Base-by-base conservation (phyloP, 2,329 filamentous ascomycete genomes). In the Endothia cerciana region DNA sequence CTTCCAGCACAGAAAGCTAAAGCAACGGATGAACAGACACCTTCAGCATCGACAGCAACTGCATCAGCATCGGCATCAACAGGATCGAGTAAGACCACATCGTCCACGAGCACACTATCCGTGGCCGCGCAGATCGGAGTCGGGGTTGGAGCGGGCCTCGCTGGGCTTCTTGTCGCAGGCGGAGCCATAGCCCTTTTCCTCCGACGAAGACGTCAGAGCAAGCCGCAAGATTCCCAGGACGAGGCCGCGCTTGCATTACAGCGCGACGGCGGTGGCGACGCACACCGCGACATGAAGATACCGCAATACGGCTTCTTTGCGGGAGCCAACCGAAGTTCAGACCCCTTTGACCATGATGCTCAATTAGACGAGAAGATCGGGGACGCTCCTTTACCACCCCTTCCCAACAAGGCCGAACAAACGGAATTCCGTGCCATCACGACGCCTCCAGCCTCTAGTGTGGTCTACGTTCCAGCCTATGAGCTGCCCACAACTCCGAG, bases 391-490 rank as follows among this genome's bases (percentile, higher is more conserved):
- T 28, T 51, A 25, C 25, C 47, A 13, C 22, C 22, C 28, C 47
- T 51, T 51, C 25, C 45, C 10, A 22, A 49, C 22, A 49, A 49
- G 45, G 6, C 11, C 10, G 45, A 25, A 13, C 22, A 49, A 28
- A 4, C 1, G 13, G 47, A 28, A 30, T 1, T 5, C 13, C 47
- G 22, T 30, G 22, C 25, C 5, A 28, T 17, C 36, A 51, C 43
- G 19, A 4, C 22, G 17, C 6, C 28, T 28, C 41, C 30, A n/a
- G 25, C 4, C 7, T 8, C 38, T 10, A 33, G 19, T 19, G 41
- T 58, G 28, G 41, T 60, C 43, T 49, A 60, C 11, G 58, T 49
- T 10, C 58, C 43, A 3, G 58, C 58, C 25, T 49, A 49, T 10
- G 43, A 60, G n/a, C 43, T 60, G 25, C 58, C 58, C 30, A 49